Base-by-base conservation (phyloP, 164 flowering plant genomes). In the Santalum album region DNA sequence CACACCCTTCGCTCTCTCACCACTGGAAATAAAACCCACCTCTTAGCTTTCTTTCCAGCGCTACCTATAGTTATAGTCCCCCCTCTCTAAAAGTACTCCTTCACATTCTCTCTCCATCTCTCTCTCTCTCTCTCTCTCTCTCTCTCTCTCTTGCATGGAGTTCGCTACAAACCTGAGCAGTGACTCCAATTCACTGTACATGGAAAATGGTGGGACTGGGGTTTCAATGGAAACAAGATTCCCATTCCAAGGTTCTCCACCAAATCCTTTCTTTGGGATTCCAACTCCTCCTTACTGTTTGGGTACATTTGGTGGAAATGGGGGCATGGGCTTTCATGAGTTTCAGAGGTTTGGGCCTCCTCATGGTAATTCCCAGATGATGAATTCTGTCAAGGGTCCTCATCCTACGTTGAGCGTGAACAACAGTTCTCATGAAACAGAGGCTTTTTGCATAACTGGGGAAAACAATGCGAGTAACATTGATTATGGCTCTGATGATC, bases 131-230 rank as follows among this genome's bases (percentile, higher is more conserved):
- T 54, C 63, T 25, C 46, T 42, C 35, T 18, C 3, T 2, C 1
- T 42, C 46, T 45, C 26, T 48, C 51, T 54, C 40, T 32, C 3
- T 24, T 55, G 69, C 65, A 66, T 66, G 70, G 70, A 61, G 50
- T 21, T 66, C 18, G 62, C 45, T 25, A 27, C 51, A 26, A 61
- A 25, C 51, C 43, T 55, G 9, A 58, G 29, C 40, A 61, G 59
- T 18, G 56, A 68, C 55, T 46, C 20, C 47, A 17, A 60, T 54
- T 3, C 4, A 9, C 9, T 9, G 9, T 29, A 3, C 34, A 29
- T 29, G 34, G 34, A 9, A 29, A 29, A 29, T 29, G 34, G 34
- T 29, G n/a, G n/a, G n/a, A n/a, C n/a, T n/a, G n/a, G n/a, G n/a
- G n/a, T n/a, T n/a, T n/a, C n/a, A n/a, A n/a, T n/a, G 24, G 34